Evolutionary conservation across 148 eudicot species (phyloP), one percentile per base, ranked within the genome.

Genomic region (Linanthus parryae): DNA sequence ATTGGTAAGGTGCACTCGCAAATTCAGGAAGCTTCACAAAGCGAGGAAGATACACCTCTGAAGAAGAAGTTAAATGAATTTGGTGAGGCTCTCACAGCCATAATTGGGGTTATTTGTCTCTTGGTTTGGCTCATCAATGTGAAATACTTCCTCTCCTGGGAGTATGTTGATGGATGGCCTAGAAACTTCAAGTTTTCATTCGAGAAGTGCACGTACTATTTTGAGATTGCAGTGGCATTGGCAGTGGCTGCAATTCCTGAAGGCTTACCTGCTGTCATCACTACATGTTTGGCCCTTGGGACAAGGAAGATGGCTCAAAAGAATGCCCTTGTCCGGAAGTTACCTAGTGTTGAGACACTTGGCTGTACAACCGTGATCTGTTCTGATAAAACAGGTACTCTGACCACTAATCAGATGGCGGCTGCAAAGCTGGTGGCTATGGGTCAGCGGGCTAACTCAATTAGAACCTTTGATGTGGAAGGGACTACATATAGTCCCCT

Each of bases 371-470:
- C 88, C 22, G 97, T 89, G 29, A 89, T 89, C 27, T 85, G 95
- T 61, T 89, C 97, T 0, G 97, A 89, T 46, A 89, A 89, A 59
- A 89, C 97, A 9, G 97, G 97, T 48, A 89, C 97, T 20, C 40
- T 89, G 69, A 89, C 97, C 1, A 89, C 95, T 1, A 89, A 89
- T 50, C 97, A 89, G 79, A 89, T 89, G 97, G 56, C 95, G 44
- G 97, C 80, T 46, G 71, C 73, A 0, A 83, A 85, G 63, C 73
- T 85, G 52, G 76, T 85, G 58, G 75, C 91, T 16, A 52, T 85
- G 51, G 97, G 84, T 22, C 79, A 77, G 44, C 72, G 77, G 45
- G 64, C 67, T 8, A 69, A 70, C 2, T 61, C 73, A 14, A 68
- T 68, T 4, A 37, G 84, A 35, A 64, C 66, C 52, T 85, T 82